Conservation (phyloP, 2,329 filamentous ascomycete species). For the Diaporthe ampelina region DNA sequence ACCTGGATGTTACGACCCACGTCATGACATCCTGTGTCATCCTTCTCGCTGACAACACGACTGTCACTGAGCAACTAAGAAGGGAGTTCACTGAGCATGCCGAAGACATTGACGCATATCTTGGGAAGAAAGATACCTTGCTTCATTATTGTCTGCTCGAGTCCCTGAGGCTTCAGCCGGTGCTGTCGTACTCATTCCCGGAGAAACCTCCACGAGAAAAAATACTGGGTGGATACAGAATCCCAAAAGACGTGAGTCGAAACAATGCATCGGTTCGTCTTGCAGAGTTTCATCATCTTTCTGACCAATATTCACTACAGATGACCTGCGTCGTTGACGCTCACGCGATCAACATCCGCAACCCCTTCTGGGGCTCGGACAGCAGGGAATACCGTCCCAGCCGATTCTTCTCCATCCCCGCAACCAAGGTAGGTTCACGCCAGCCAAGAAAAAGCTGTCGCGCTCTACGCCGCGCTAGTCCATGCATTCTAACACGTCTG, state of each 20-base stretch:
- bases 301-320: not conserved
- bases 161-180: conserved; percentile 9
- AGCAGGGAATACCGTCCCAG: conserved; percentile 9
- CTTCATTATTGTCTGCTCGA: conserved; percentile 20
- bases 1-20: conserved; percentile 13
- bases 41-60: not conserved
- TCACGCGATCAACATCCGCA: conserved; percentile 18
- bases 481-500: not conserved
- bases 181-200: not conserved
- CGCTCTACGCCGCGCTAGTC: too few relatives aligned
- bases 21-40: conserved; percentile 14
- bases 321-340: conserved; percentile 18
- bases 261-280: not conserved
- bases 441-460: too few relatives aligned
- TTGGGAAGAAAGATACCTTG: not conserved
- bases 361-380: conserved; percentile 2
- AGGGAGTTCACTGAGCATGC: not conserved
- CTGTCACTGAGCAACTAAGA: not conserved
- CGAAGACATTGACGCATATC: not conserved
- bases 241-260: conserved; percentile 1
- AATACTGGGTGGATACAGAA: not conserved
- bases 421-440: not conserved
- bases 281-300: not conserved
- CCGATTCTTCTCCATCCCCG: conserved; percentile 1
- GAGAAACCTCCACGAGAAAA: conserved; percentile 14